Base-by-base conservation (phyloP, 139 green algal genomes). In the Tetradesmus obliquus region DNA sequence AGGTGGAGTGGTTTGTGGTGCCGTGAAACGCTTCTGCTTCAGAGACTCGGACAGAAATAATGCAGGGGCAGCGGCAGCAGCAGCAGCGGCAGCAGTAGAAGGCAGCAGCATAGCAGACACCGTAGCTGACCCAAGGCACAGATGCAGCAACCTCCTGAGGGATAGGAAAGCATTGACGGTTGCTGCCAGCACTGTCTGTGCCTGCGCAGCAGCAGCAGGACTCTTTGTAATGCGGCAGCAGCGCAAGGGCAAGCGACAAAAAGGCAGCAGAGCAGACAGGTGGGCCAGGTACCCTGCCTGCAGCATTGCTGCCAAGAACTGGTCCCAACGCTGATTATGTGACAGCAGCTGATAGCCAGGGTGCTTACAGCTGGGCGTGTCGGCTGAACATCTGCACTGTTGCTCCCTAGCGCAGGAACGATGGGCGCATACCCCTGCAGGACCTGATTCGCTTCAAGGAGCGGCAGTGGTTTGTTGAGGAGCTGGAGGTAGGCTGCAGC, bases 381-480 rank as follows among this genome's bases (percentile, higher is more conserved):
- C 24, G 71, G n/a, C 8, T 12, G 15, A 10, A 5, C 32, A 45
- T 45, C 3, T 17, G 1, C 3, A 53, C 6, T 3, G 1, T 57
- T 45, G 32, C 32, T 45, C 32, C 32, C 32, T 45, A 45, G 32
- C 32, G 4, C 57, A 91, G 88, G 79, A 80, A 24, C 7, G 53
- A 84, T 12, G 90, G 90, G 3, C 93, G 93, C 17, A 95, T 96
- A 20, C 94, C 94, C 0, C 72, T 96, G n/a, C 55, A 69, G 15
- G 93, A 95, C 22, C 88, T 96, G 10, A 92, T 96, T 3, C 89
- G 93, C 22, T 96, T 96, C 85, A 95, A 94, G n/a, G 94, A 96
- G 88, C 60, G 90, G 20, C 92, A 96, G 58, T 96, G 94, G 94
- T 95, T 95, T 88, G 55, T 95, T 1, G 94, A 96, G 55, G 94